Evolutionary conservation across 1,139 yeast species (phyloP).

Genomic region (Nakaseomyces bracarensis): DNA sequence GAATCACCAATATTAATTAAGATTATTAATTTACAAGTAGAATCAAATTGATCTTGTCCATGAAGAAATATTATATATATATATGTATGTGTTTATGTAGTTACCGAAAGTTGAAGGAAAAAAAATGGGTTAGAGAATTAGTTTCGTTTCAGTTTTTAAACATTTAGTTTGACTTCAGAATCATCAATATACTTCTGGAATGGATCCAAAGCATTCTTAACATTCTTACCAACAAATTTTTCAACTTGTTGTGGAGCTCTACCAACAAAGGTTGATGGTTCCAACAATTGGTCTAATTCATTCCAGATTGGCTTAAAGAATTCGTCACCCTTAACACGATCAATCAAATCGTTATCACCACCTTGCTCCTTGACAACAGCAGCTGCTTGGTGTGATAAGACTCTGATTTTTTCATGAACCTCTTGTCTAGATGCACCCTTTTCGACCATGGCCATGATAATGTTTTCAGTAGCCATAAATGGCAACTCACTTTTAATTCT

Average conservation of each 20-base stretch:
- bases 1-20: no score
- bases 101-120: not conserved
- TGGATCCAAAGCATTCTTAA: conserved; percentile 71
- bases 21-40: no score
- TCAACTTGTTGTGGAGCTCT: conserved; percentile 98
- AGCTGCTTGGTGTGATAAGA: conserved; percentile 92
- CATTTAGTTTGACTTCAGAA: conserved; percentile 57
- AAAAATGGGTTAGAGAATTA: no score
- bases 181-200: conserved; percentile 51
- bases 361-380: conserved; percentile 97
- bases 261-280: conserved; percentile 93
- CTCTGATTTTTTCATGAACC: conserved; percentile 96
- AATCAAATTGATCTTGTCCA: no score
- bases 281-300: conserved; percentile 70
- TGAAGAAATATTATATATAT: not conserved
- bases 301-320: conserved; percentile 88
- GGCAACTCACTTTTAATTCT: conserved; percentile 93
- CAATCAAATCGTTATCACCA: conserved; percentile 94
- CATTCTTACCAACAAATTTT: conserved; percentile 79
- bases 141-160: conserved; percentile 28
- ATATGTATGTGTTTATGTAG: not conserved
- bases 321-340: conserved; percentile 67
- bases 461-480: conserved; percentile 98
- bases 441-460: conserved; percentile 99
- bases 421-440: conserved; percentile 97